These are phyloP conservation scores for Hymenoscyphus fructigenus DNA, from an alignment of 2,329 filamentous ascomycete genomes.

Conservation along the genomic window DNA sequence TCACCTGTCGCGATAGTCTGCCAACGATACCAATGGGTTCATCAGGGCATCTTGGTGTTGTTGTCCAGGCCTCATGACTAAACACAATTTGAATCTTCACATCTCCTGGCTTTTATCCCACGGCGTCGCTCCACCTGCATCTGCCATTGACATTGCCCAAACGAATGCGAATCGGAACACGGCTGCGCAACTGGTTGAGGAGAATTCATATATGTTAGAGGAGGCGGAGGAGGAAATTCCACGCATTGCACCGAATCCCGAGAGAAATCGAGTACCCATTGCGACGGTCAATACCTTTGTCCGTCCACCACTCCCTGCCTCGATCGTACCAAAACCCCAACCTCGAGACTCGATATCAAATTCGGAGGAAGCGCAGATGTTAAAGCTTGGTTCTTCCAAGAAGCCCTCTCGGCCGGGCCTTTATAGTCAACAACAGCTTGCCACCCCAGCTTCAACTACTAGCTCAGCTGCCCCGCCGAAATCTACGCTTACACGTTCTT, in stretches of 20 bases:
- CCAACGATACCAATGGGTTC: slow-evolving; percentile 29
- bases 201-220: slow-evolving; percentile 12
- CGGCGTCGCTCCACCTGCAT: slow-evolving; percentile 29
- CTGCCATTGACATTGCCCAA: slow-evolving; percentile 16
- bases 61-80: slow-evolving; percentile 36
- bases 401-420: slow-evolving; percentile 30
- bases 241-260: slow-evolving; percentile 14
- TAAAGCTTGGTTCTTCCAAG: slow-evolving; percentile 31
- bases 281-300: slow-evolving; percentile 28
- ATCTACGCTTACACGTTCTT: neutral
- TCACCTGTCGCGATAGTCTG: neutral
- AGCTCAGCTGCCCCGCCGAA: slow-evolving; percentile 15
- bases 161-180: slow-evolving; percentile 13
- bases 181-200: slow-evolving; percentile 8
- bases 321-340: slow-evolving; percentile 20
- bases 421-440: slow-evolving; percentile 33
- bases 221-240: slow-evolving; percentile 20
- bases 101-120: slow-evolving; percentile 37
- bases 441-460: slow-evolving; percentile 35
- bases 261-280: slow-evolving; percentile 18
- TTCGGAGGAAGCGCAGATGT: slow-evolving; percentile 30
- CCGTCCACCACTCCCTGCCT: slow-evolving; percentile 26
- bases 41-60: slow-evolving; percentile 19
- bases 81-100: slow-evolving; percentile 37
- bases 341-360: slow-evolving; percentile 14